Base-by-base conservation (phyloP, 495 filamentous ascomycete genomes). In the Aspergillus taichungensis region DNA sequence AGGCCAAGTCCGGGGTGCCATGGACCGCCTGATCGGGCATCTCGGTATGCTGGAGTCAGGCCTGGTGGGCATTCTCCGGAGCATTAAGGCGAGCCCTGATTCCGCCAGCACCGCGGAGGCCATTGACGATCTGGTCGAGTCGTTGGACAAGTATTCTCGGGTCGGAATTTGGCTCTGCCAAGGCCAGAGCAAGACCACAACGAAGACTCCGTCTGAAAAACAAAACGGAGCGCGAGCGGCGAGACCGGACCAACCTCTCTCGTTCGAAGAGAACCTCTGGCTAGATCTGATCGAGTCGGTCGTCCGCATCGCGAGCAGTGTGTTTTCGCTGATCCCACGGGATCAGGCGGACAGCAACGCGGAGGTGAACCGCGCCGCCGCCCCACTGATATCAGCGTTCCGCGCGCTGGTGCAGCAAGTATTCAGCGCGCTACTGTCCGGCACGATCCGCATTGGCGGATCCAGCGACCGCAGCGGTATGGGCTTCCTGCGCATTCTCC, bases 111-210 rank as follows among this genome's bases (percentile, higher is more conserved):
- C 69, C 0, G 66, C 69, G 34, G 75, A 82, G 37, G 72, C 73
- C n/a, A 63, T 71, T 18, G 47, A 65, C 29, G 72, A 79, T 38
- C 72, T 94, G 2, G 69, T 95, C 12, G 78, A 82, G 32, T 84
- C 83, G 5, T 62, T 98, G 35, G 78, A 91, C 44, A 97, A 91
- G 58, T 96, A 94, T 61, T 76, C 81, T 0, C 79, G 86, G 40
- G 88, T 98, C 13, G 92, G 92, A 28, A 87, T 90, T 13, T 98
- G 92, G 92, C 75, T 98, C 14, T 96, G 92, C 54, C 88, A 92
- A 65, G 83, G 86, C 30, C 89, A 97, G 64, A 90, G 77, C 41
- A 88, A 84, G 54, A 78, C 75, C 1, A 62, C 70, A 11, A 70
- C 74, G 50, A 64, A 67, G 37, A 49, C 57, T 18, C 52, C 57